Base-by-base conservation (phyloP, 2,329 filamentous ascomycete species). In the Arthroderma sp. region DNA sequence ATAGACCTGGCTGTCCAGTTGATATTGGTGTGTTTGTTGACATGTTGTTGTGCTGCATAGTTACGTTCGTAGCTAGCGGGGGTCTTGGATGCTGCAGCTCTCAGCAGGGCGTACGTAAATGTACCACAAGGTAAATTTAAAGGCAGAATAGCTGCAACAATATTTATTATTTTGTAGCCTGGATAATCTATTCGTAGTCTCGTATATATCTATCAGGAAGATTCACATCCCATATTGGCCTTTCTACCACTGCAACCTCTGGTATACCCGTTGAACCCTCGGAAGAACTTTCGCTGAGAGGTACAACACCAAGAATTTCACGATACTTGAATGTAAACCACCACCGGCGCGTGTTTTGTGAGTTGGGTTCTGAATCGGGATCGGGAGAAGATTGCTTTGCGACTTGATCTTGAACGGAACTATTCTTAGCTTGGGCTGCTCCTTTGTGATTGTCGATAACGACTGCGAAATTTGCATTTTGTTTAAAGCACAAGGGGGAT, bases 291-390 rank as follows among this genome's bases (percentile, higher is more conserved):
- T 44, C 30, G 32, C 38, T 69, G 30, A 82, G 63, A 11, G 75
- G 72, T 15, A 78, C 71, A 38, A 82, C 73, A 4, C 88, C 91
- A 49, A 98, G 70, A 54, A 98, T 87, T n/a, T 88, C 85, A 47
- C 88, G 76, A 65, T 96, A 98, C 64, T 94, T 93, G 71, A 83
- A 87, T 4, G 88, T 94, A 59, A 81, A 78, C 85, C 87, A 96
- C 67, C 63, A 63, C 22, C 58, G 54, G 42, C 64, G 57, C 39
- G 54, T 43, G 29, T 55, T 43, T 10, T 57, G 52, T 33, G 55
- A n/a, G 32, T 56, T 55, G 40, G 53, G 57, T 37, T 61, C 53
- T 29, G 52, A 47, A 36, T 52, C 53, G 30, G 47, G 37, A 33
- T 52, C 51, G 28, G 52, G 53, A 7, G 42, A 38, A 7, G 36